Evolutionary conservation across 495 filamentous ascomycete genomes (phyloP).

Genomic region (Trichoderma asperelloides): DNA sequence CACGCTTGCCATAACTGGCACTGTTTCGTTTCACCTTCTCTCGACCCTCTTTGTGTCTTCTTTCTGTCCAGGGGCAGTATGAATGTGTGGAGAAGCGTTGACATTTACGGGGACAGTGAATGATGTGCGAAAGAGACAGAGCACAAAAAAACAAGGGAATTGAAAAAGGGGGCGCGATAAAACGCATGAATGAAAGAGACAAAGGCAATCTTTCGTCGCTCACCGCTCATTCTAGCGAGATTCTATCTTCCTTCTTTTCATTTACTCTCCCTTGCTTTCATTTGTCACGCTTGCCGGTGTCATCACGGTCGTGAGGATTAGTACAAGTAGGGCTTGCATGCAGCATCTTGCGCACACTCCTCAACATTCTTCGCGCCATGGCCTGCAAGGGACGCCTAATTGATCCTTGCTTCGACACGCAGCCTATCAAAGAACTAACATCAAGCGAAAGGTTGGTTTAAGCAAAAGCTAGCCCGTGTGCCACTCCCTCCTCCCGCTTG

Average conservation of each 20-base stretch:
- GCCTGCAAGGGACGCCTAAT: background rate
- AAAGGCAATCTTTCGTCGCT: background rate
- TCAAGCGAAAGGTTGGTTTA: background rate
- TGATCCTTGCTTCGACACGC: background rate
- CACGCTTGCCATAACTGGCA: background rate
- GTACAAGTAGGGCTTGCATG: background rate
- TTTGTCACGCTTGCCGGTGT: background rate
- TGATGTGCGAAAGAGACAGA: background rate
- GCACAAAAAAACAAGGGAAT: background rate
- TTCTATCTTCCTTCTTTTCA: background rate
- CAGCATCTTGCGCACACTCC: background rate
- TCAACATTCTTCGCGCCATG: background rate
- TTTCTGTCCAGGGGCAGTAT: background rate
- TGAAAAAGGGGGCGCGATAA: background rate
- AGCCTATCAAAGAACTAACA: background rate
- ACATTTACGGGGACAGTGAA: background rate
- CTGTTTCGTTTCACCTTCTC: slow-evolving; percentile 2
- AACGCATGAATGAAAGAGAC: background rate
- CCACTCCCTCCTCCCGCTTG: background rate
- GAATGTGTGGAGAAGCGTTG: background rate
- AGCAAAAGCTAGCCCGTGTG: background rate
- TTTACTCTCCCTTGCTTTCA: background rate
- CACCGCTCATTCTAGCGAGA: slow-evolving; percentile 2
- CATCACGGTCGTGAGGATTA: too few species aligned
- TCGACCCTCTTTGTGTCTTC: background rate